Evolutionary conservation across 306 rosid genomes (phyloP), one percentile per base, ranked within the genome.

Genomic region (Trifolium dubium): DNA sequence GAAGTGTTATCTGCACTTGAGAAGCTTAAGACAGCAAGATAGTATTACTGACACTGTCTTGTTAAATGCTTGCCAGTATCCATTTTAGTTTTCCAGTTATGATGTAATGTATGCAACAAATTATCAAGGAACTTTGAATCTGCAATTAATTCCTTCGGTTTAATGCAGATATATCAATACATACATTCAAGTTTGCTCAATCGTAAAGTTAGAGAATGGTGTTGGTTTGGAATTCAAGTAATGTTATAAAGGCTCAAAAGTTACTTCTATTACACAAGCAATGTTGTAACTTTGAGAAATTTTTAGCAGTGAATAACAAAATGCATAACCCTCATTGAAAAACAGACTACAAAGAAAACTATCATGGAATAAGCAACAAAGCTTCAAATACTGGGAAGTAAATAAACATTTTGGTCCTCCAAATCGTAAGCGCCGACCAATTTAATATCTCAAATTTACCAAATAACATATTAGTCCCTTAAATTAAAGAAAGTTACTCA

Each of bases 1-100:
- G 89, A 72, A 58, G 90, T 88, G 51, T 32, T 88, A 72, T 78
- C 82, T 28, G 58, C 75, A 28, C 91, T 92, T 69, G 30, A 51
- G 81, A 89, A 89, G 83, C 81, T 86, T 72, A 70, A 83, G 71
- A 49, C 50, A 30, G 73, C 59, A 47, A 63, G 34, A 62, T 56
- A 74, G 74, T 18, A 7, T 59, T 11, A 37, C 54, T 53, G 41
- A 69, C 67, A 37, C 54, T 53, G 41, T 74, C 67, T 55, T 74
- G 55, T 47, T 64, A 74, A 70, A 54, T 53, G 51, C 23, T 23
- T 23, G 15, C 18, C 62, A 10, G 69, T 62, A 6, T 54, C 10
- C 49, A 72, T 61, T 17, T 15, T 68, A 40, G 55, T 61, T 77
- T 60, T 41, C 54, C 76, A 72, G 29, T 76, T 18, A 40, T 17